Evolutionary conservation across 805 yeast genomes (phyloP), one percentile per base, ranked within the genome.

Genomic region (Sugiyamaella marilandica): DNA sequence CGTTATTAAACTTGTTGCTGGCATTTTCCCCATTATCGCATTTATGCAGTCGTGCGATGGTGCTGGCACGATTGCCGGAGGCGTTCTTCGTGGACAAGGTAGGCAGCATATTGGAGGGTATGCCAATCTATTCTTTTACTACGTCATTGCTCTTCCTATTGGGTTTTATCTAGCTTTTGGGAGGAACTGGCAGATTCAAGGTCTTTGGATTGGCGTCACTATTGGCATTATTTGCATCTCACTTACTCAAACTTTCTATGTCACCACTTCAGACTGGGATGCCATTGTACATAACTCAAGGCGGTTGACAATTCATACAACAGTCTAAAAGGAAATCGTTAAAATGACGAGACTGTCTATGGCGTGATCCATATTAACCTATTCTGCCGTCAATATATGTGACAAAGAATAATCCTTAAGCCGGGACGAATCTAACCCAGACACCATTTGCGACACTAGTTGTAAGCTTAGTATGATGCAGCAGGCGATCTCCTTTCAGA

Each of bases 71-170:
- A 80, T 86, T 2, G 77, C 84, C 2, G 94, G 94, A 8, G 91
- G 96, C 2, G 75, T 90, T 41, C 72, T 90, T 52, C 76, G 96
- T 58, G 95, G 96, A n/a, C 95, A 87, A 68, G 95, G 96, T 8
- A 76, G 86, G 66, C 96, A 89, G 66, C 76, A 79, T 41, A 74
- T 87, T 36, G 96, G 96, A 0, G 85, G 94, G 10, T 73, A 78
- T 49, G 72, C 87, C 53, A 87, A 84, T 64, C 68, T 89, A 60
- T 65, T 79, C 5, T 78, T 83, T 11, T 90, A 88, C 68, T 88
- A 89, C 61, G 60, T 78, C 2, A 65, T 89, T 48, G 95, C 92
- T 9, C 72, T 87, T 11, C 96, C 96, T 0, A 57, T 85, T 14
- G 84, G 87, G 0, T 70, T 77, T 52, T 47, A 65, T 31, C 68